These are phyloP conservation scores for Reticulascus tulasneorum DNA, from an alignment of 2,329 filamentous ascomycete species.

Conservation along the genomic window DNA sequence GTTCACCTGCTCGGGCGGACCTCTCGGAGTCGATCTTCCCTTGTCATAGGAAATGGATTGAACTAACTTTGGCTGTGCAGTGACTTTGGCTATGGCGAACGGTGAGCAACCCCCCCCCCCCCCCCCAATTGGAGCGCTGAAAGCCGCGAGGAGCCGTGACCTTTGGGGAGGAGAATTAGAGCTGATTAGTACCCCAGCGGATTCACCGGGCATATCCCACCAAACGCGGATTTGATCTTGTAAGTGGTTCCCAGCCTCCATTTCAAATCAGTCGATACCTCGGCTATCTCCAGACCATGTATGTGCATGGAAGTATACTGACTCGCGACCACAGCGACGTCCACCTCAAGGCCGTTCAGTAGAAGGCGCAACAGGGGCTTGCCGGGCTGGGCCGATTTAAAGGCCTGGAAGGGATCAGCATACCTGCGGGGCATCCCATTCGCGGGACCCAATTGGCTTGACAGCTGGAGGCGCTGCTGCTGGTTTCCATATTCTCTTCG, in stretches of 20 bases:
- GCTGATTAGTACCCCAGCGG: conserved; percentile 47
- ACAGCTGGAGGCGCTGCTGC: too few species aligned
- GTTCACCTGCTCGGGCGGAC: conserved; percentile 16
- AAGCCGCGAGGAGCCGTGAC: too few species aligned
- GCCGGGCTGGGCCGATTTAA: too few species aligned
- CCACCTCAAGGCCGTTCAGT: conserved; percentile 61
- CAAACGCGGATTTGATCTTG: conserved; percentile 76
- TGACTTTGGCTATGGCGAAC: conserved; percentile 61
- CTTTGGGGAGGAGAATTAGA: neutral
- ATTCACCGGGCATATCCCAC: conserved; percentile 74
- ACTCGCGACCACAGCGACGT: conserved; percentile 58
- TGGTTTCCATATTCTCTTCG: too few species aligned
- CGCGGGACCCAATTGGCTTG: too few species aligned
- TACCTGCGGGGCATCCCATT: too few species aligned
- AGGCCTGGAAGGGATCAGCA: too few species aligned
- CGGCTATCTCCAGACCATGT: conserved; percentile 9
- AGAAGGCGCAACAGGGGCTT: too few species aligned
- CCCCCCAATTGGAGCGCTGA: neutral
- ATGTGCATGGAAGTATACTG: too few species aligned
- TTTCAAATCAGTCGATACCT: neutral
- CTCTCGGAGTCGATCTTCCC: neutral
- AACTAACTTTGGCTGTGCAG: conserved; percentile 27
- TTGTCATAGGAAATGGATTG: neutral
- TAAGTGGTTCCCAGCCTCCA: conserved; percentile 45
- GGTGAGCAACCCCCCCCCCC: conserved; percentile 37